Evolutionary conservation across 805 yeast genomes (phyloP).

Genomic region (Lachancea nothofagi): DNA sequence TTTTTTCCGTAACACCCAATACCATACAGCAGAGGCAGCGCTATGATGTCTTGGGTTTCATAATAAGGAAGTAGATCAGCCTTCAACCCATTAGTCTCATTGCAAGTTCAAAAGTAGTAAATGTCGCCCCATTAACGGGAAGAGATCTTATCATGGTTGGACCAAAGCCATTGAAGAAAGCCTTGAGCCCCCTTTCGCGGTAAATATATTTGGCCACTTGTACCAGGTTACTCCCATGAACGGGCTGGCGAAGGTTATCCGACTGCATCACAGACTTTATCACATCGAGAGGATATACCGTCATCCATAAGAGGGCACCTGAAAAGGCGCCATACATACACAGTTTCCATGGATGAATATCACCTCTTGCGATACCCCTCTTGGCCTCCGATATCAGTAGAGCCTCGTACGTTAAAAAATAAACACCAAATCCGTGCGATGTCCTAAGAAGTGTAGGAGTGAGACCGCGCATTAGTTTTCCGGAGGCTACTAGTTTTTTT

Average conservation of each 20-base stretch:
- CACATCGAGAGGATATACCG: slow-evolving; percentile 84
- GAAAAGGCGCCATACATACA: slow-evolving; percentile 87
- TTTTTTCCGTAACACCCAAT: no score
- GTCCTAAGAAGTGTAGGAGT: slow-evolving; percentile 81
- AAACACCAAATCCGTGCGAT: slow-evolving; percentile 80
- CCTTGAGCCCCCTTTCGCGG: slow-evolving; percentile 57
- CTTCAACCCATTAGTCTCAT: slow-evolving; percentile 49
- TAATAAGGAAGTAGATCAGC: no score
- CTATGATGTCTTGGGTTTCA: no score
- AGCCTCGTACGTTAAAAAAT: slow-evolving; percentile 87
- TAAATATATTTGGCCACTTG: slow-evolving; percentile 54
- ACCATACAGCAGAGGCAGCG: no score
- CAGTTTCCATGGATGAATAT: slow-evolving; percentile 81
- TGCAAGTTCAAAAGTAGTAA: slow-evolving; percentile 86
- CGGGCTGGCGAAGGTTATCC: slow-evolving; percentile 55
- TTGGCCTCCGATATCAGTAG: slow-evolving; percentile 53
- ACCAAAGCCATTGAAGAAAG: slow-evolving; percentile 83
- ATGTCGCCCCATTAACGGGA: slow-evolving; percentile 97
- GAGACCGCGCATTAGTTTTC: slow-evolving; percentile 75
- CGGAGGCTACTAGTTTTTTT: slow-evolving; percentile 45
- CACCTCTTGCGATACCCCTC: slow-evolving; percentile 45
- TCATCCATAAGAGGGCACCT: slow-evolving; percentile 83
- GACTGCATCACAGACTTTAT: slow-evolving; percentile 84
- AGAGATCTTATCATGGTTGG: slow-evolving; percentile 96
- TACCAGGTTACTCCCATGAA: slow-evolving; percentile 50